These are phyloP conservation scores for Trichoderma breve DNA, from an alignment of 2,329 filamentous ascomycete species.

Conservation along the genomic window DNA sequence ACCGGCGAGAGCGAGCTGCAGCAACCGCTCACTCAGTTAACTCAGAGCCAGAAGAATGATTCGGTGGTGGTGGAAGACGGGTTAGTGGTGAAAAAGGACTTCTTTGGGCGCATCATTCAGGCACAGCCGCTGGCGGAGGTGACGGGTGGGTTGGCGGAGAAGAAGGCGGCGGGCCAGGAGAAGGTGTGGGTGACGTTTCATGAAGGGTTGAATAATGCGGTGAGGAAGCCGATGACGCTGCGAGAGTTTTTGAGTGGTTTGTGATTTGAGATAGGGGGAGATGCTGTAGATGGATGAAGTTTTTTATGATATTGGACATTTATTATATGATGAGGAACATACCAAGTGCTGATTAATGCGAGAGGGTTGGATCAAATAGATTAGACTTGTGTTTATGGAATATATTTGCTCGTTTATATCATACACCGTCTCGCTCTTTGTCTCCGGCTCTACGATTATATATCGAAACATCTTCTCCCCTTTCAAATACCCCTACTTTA, in stretches of 20 bases:
- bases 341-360: neutral
- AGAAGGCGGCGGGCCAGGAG: conserved; percentile 45
- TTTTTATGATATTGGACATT: neutral
- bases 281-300: neutral
- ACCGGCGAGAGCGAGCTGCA: conserved; percentile 23
- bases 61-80: conserved; percentile 33
- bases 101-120: conserved; percentile 74
- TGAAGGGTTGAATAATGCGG: conserved; percentile 89
- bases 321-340: neutral
- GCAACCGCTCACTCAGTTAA: neutral
- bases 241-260: conserved; percentile 72
- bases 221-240: conserved; percentile 81
- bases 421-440: neutral
- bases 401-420: conserved; percentile 9
- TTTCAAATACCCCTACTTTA: conserved; percentile 28
- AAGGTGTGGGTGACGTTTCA: conserved; percentile 86
- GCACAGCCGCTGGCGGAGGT: conserved; percentile 39
- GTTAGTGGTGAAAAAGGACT: conserved; percentile 65
- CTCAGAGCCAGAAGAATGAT: conserved; percentile 26
- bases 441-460: neutral
- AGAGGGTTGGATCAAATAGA: no score
- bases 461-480: neutral
- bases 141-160: conserved; percentile 39
- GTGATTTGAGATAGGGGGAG: conserved; percentile 32
- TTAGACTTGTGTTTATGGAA: neutral